phyloP scores from a whole-genome alignment of 768 basidiomycete species.

The Trametes cinnabarina region DNA sequence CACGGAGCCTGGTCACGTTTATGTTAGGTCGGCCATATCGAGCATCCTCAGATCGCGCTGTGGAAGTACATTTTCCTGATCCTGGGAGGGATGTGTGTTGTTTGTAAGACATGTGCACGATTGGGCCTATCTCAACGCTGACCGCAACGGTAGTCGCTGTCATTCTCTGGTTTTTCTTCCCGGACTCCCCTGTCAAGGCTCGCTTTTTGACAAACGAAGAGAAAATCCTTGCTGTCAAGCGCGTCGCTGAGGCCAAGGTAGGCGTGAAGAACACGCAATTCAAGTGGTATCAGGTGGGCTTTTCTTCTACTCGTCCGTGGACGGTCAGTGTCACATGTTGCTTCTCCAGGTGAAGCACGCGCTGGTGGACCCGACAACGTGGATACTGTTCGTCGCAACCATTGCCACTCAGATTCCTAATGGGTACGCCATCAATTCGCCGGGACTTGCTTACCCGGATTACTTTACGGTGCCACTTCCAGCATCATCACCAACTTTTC shows the following conservation, averaged over 20 bases:
- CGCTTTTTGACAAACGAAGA: conserved; percentile 32
- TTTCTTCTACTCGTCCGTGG: conserved; percentile 13
- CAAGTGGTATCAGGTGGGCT: conserved; percentile 36
- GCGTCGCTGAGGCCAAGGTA: conserved; percentile 33
- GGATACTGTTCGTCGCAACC: conserved; percentile 33
- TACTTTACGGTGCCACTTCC: neutral
- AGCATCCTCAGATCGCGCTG: conserved; percentile 11
- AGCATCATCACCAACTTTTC: conserved; percentile 24
- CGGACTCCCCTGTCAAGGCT: conserved; percentile 36
- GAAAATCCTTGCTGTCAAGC: conserved; percentile 35
- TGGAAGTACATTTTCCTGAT: conserved; percentile 24
- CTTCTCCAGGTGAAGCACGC: conserved; percentile 13
- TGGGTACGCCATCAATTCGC: conserved; percentile 9
- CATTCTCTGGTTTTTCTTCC: conserved; percentile 33
- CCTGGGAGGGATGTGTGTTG: conserved; percentile 15
- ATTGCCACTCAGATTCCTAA: conserved; percentile 37
- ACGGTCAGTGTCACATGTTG: neutral
- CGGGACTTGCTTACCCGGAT: too few species aligned
- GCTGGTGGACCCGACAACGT: conserved; percentile 35
- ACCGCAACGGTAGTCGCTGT: conserved; percentile 10
- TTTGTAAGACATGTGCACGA: conserved; percentile 2
- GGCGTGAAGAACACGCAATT: conserved; percentile 38
- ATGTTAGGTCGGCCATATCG: conserved; percentile 20
- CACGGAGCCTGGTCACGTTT: too few species aligned
- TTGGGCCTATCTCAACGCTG: too few species aligned